Base-by-base conservation (phyloP, 176 grass and related monocot species). In the Saccharum officinarum region DNA sequence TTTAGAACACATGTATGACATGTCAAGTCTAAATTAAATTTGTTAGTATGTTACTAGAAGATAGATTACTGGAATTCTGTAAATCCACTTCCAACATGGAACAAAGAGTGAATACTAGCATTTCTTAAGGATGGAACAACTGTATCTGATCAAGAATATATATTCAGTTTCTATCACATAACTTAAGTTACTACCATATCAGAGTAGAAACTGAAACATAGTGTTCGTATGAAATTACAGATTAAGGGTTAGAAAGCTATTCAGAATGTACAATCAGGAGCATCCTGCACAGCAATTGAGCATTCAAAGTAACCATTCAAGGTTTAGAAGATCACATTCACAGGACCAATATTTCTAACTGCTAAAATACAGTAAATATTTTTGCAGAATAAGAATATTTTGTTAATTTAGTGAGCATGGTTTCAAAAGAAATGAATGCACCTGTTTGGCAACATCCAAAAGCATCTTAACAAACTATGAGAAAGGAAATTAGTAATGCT, bases 151-250 rank as follows among this genome's bases (percentile, higher is more conserved):
- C 40, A 37, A 78, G 50, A 83, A 49, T 57, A 36, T 4, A 30
- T 15, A 17, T 52, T 70, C 31, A 72, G 8, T n/a, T 83, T 76
- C 31, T 62, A 40, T 23, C 1, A 64, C 6, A 38, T 3, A 78
- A 70, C 30, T 11, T 71, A 13, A 20, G 46, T 7, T 85, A 46
- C 60, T 22, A 42, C 70, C 10, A 69, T n/a, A 76, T 45, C 22
- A 80, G 49, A 67, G 59, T 45, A 45, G 46, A 76, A 77, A 80
- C 6, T 28, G 38, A 84, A 63, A 52, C 6, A 50, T 64, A 59
- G 6, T 4, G 8, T 39, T 14, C 16, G 10, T 54, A 39, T 71
- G 14, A 71, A 49, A 60, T 44, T 54, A 23, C 17, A 3, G 8
- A 65, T 46, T 26, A 31, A 89, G 28, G 49, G 10, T 39, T 47